Base-by-base conservation (phyloP, 2,329 filamentous ascomycete genomes). In the Biscogniauxia marginata region DNA sequence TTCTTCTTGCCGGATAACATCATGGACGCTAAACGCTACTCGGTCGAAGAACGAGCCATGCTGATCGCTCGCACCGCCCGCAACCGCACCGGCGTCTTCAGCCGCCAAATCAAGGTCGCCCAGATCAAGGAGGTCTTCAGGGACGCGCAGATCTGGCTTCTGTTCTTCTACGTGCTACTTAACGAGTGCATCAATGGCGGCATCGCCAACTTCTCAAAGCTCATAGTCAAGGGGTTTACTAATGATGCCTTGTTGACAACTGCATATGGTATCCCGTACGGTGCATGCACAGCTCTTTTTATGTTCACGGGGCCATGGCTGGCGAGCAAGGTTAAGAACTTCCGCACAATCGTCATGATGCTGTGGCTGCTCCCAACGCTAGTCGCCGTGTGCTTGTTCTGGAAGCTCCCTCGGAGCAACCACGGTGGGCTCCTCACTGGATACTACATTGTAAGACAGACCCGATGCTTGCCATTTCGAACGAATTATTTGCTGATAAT, bases 81-180 rank as follows among this genome's bases (percentile, higher is more conserved):
- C 30, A 34, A 34, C 30, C 30, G 30, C 30, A 34, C 30, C 30
- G 30, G 30, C 30, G 30, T 34, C 30, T 34, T 53, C 39, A 53
- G 53, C 23, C 56, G 56, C 2, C n/a, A 49, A 20, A 53, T 50
- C 46, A 51, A 55, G 23, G 30, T 52, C 49, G 20, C 51, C 34
- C 49, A 51, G 11, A 58, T 55, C 52, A 49, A 55, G 11, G 48
- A 49, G 48, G 53, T 51, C 2, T 49, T 54, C 48, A 45, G 34
- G 8, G 39, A 56, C 44, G 44, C 44, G 18, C 47, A 24, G 4
- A 51, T 54, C 50, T 39, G 55, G 47, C 56, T 51, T n/a, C 50
- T 46, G 20, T 54, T 59, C n/a, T 18, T 56, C 9, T 54, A 49
- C 30, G 39, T 54, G 8, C 50, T 59, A 13, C 30, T 34, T 13